phyloP scores from a whole-genome alignment of 2,329 filamentous ascomycete genomes.

The Colletotrichum gloeosporioides region DNA sequence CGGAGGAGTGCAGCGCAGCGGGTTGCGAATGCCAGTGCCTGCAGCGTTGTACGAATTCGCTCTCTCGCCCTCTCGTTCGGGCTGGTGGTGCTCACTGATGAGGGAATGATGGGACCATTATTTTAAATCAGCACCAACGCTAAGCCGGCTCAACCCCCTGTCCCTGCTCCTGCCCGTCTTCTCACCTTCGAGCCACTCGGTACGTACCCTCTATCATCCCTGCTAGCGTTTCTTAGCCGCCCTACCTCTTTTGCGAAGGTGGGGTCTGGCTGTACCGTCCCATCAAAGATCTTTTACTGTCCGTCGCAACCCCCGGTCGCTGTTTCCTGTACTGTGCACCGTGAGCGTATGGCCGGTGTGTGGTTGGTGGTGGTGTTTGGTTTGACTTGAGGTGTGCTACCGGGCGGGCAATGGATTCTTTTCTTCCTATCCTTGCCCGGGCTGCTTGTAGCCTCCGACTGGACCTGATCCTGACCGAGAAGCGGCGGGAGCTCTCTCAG shows the following conservation, averaged over 20 bases:
- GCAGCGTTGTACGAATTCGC: background rate
- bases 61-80: background rate
- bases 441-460: background rate
- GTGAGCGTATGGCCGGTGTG: background rate
- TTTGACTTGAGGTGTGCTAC: background rate
- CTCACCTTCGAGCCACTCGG: background rate
- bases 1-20: background rate
- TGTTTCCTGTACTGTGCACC: background rate
- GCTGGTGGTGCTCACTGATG: slow-evolving; percentile 1
- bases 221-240: background rate
- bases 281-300: slow-evolving; percentile 18
- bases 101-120: slow-evolving; percentile 19
- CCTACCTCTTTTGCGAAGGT: background rate
- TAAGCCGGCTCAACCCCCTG: background rate
- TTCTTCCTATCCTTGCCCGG: background rate
- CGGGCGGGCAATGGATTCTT: background rate
- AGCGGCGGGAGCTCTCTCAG: background rate
- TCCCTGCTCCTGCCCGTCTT: background rate
- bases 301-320: background rate
- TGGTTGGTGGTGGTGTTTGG: background rate
- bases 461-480: background rate
- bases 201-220: background rate
- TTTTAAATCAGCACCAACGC: slow-evolving; percentile 17
- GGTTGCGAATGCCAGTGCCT: background rate
- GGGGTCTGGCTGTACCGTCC: background rate